Evolutionary conservation across 257 asterid genomes (phyloP), one percentile per base, ranked within the genome.

Genomic region (Solanum appendiculatum): DNA sequence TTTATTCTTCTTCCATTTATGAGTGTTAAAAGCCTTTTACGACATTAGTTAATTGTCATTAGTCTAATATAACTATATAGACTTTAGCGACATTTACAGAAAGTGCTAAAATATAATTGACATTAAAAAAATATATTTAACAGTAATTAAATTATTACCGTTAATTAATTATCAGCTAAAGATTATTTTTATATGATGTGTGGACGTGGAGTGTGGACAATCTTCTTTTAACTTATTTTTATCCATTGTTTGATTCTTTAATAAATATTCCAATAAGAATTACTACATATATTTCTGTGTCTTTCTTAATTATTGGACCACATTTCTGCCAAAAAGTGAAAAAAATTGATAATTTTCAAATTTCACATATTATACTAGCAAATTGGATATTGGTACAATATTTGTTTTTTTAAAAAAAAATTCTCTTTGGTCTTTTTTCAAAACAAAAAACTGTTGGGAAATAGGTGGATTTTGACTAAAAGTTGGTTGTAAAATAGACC

Each of bases 141-240:
- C 0, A 5, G 7, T 46, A 46, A 0, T 46, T 46, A 46, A 46
- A 0, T 0, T 46, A 48, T 48, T 48, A 48, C 2, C 0, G 15
- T 51, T 51, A 51, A 51, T 51, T 51, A 51, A 51, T 51, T 48
- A 48, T 48, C 3, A 5, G n/a, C 1, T 48, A 48, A 48, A 48
- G 3, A 15, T 0, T 0, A 48, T 16, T 48, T 48, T 48, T 48
- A 16, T 0, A 0, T 15, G 0, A 0, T 48, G 21, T 0, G 1
- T 15, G 56, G 0, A 15, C 3, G 51, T 42, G 48, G 48, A 0
- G 16, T 5, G 21, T 18, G 23, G 23, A 48, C 58, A 15, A 48
- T 48, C 58, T 48, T 15, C 58, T 15, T 42, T 51, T 51, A 51
- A 51, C 58, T 51, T 23, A 16, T 51, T 48, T 51, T 51, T 51